Evolutionary conservation across 2,329 filamentous ascomycete species (phyloP).

Genomic region (Xylariaceae sp.): DNA sequence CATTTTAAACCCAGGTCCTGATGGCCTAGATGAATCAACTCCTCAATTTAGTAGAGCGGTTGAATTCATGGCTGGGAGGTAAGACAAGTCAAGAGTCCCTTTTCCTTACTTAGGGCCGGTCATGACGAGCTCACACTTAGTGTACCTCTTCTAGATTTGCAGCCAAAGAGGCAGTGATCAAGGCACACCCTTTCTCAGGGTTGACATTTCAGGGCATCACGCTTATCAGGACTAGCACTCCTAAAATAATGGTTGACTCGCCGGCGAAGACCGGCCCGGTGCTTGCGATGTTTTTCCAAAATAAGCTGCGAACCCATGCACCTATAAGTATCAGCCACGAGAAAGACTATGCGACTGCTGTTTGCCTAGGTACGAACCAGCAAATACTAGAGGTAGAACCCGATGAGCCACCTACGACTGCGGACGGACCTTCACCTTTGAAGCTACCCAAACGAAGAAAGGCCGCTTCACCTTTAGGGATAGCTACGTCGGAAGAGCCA

Average conservation of each 20-base stretch:
- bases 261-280: too few species aligned
- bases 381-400: too few species aligned
- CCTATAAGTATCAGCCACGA: not conserved
- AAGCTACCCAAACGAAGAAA: too few species aligned
- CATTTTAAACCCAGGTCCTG: conserved; percentile 6
- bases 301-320: not conserved
- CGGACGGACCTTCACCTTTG: too few species aligned
- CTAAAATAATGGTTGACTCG: too few species aligned
- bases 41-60: conserved; percentile 33
- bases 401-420: too few species aligned
- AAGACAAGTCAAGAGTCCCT: conserved; percentile 10
- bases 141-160: conserved; percentile 50
- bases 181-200: conserved; percentile 59
- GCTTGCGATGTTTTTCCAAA: conserved; percentile 28
- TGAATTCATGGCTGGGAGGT: conserved; percentile 44
- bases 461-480: too few species aligned
- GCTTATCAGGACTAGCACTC: too few species aligned
- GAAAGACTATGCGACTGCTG: not conserved
- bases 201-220: conserved; percentile 61
- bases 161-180: conserved; percentile 71
- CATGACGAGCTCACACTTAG: not conserved
- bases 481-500: too few species aligned
- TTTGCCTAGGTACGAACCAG: not conserved
- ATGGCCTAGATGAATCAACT: conserved; percentile 9
- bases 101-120: not conserved